Evolutionary conservation across 1,284 basidiomycete species (phyloP).

Genomic region (Sanghuangporus weigelae): DNA sequence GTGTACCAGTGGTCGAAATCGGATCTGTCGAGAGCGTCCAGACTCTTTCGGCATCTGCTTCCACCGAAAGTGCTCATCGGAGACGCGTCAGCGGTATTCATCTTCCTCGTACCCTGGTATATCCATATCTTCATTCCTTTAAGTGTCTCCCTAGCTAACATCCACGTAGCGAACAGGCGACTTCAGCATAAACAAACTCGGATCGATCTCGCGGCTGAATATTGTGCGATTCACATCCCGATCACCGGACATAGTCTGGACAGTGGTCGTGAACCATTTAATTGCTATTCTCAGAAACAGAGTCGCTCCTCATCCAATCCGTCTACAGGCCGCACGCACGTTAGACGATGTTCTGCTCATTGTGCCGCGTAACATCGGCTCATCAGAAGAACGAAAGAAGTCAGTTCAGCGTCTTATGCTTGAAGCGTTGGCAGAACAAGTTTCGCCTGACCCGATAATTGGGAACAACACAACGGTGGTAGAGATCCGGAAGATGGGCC

Average conservation of each 20-base stretch:
- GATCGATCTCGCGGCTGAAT: slow-evolving; percentile 76
- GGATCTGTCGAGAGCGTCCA: slow-evolving; percentile 8
- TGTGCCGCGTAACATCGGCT: slow-evolving; percentile 62
- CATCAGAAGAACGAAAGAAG: slow-evolving; percentile 55
- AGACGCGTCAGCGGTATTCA: slow-evolving; percentile 83
- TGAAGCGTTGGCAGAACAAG: slow-evolving; percentile 76
- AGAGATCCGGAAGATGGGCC: slow-evolving; percentile 81
- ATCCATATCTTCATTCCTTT: slow-evolving; percentile 23
- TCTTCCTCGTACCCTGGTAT: slow-evolving; percentile 67
- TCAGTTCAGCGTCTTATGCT: slow-evolving; percentile 80
- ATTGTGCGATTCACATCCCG: slow-evolving; percentile 80
- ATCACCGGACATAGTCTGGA: slow-evolving; percentile 82
- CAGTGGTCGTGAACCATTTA: slow-evolving; percentile 73
- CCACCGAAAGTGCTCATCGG: slow-evolving; percentile 44
- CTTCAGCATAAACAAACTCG: slow-evolving; percentile 85
- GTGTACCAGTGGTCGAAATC: slow-evolving; percentile 13
- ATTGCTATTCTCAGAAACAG: slow-evolving; percentile 66
- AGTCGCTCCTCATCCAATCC: slow-evolving; percentile 70
- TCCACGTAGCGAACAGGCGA: slow-evolving; percentile 62
- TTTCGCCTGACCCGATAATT: slow-evolving; percentile 48
- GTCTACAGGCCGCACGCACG: slow-evolving; percentile 82
- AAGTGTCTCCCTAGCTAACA: not conserved
- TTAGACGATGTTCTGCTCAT: slow-evolving; percentile 77
- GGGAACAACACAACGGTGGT: slow-evolving; percentile 47
- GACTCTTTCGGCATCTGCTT: slow-evolving; percentile 33